Percentiles rank a stretch among this genome's conserved stretches.
These are phyloP conservation scores for Ganoderma lucidum DNA, from an alignment of 1,284 basidiomycete genomes.

Conservation along the genomic window DNA sequence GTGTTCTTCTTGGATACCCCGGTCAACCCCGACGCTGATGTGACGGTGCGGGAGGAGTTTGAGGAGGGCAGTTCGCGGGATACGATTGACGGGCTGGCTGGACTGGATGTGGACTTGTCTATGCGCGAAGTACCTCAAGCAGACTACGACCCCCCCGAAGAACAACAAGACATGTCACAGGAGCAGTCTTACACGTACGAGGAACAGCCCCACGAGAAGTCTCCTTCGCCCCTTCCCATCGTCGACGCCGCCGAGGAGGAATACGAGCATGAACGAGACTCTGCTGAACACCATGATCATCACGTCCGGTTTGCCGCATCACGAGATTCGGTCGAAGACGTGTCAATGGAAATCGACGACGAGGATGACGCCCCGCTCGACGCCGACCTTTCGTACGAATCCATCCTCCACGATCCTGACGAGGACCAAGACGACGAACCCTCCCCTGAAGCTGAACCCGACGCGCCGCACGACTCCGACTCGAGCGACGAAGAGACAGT, in stretches of 20 bases:
- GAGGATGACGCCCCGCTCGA: constrained; percentile 16
- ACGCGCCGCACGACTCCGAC: constrained; percentile 13
- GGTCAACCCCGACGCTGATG: constrained; percentile 2
- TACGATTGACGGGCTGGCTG: constrained; percentile 5
- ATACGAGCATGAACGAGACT: constrained; percentile 1
- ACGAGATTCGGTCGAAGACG: constrained; percentile 12
- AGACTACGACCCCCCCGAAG: not conserved
- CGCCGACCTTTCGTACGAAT: constrained; percentile 4
- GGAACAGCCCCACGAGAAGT: constrained; percentile 14
- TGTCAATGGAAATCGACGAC: constrained; percentile 29
- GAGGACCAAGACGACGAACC: constrained; percentile 10
- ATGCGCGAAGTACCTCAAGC: constrained; percentile 5
- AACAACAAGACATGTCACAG: not conserved
- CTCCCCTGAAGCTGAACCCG: not conserved
- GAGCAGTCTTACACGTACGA: not conserved
- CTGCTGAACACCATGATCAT: not conserved
- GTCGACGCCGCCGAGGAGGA: constrained; percentile 18
- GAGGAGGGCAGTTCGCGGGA: constrained; percentile 21
- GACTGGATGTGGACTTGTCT: constrained; percentile 7
- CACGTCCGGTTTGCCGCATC: constrained; percentile 28
- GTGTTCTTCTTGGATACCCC: constrained; percentile 29
- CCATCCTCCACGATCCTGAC: constrained; percentile 20
- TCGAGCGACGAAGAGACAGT: constrained; percentile 37
- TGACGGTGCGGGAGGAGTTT: constrained; percentile 2
- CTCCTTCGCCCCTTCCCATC: constrained; percentile 30